Conservation (phyloP, 2,329 filamentous ascomycete species). For the Neoascochyta sp. region DNA sequence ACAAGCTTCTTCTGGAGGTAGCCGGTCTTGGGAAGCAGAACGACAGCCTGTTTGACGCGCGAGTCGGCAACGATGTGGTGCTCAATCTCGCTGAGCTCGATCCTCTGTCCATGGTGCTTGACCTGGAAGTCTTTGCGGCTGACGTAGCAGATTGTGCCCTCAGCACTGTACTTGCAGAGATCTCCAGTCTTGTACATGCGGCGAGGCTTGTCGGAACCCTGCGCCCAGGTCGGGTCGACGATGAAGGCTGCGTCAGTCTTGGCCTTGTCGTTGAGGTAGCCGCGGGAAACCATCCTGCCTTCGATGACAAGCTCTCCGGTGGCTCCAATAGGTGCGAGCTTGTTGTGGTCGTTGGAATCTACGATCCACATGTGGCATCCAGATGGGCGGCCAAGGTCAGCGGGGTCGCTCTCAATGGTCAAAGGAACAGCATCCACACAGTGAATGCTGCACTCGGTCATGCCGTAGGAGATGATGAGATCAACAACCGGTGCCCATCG, state of each 20-base stretch:
- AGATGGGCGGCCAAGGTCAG: no score
- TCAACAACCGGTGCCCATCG: no score
- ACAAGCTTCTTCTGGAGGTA: no score
- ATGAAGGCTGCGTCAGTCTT: constrained; percentile 16
- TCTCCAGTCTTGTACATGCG: constrained; percentile 16
- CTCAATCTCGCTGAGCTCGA: constrained; percentile 42
- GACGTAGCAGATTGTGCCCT: constrained; percentile 5
- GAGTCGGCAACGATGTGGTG: no score
- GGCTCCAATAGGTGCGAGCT: constrained; percentile 13
- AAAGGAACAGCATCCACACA: no score
- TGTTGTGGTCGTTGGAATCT: constrained; percentile 12
- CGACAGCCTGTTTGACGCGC: no score
- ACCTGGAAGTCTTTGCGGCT: constrained; percentile 11
- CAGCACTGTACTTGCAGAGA: constrained; percentile 6
- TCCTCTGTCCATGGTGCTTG: constrained; percentile 32
- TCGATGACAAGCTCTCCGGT: constrained; percentile 25
- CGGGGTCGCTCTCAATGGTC: no score
- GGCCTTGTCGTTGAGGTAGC: constrained; percentile 19
- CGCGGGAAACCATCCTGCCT: constrained; percentile 15
- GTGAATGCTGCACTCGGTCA: no score
- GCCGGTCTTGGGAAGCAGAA: no score
- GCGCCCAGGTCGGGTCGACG: constrained; percentile 24
- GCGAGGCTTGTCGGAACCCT: neutral
- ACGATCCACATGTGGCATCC: no score
- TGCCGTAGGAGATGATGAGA: no score